A percentile compares a stretch with the other conserved stretches of the same genome.
Evolutionary conservation across 352 stramenopile species (phyloP).

Genomic region (Achlya hypogyna): DNA sequence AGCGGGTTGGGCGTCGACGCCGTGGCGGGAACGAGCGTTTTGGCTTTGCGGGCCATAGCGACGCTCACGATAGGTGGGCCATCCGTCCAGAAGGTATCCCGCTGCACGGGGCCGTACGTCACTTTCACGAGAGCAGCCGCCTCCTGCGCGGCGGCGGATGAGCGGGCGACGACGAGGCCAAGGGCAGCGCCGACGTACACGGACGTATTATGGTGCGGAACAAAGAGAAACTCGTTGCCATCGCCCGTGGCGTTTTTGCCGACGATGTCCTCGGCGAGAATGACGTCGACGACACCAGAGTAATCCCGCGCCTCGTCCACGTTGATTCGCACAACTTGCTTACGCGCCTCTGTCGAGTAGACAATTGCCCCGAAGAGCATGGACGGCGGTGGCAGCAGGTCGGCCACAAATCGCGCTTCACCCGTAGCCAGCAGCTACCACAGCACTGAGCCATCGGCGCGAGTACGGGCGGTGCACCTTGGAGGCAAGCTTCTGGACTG

Average conservation of each 20-base stretch:
- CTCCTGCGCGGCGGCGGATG: conserved; percentile 25
- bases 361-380: conserved; percentile 32
- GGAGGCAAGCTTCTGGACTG: conserved; percentile 31
- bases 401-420: conserved; percentile 35
- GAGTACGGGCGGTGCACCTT: conserved; percentile 4
- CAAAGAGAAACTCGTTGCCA: conserved; percentile 35
- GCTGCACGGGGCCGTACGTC: conserved; percentile 25
- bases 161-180: conserved; percentile 33
- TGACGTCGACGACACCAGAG: conserved; percentile 31
- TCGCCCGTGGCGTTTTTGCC: conserved; percentile 24
- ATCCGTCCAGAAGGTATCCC: conserved; percentile 26
- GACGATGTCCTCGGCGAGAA: conserved; percentile 29
- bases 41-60: conserved; percentile 25
- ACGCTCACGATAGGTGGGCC: conserved; percentile 31
- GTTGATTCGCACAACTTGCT: conserved; percentile 27
- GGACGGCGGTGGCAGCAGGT: conserved; percentile 23
- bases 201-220: conserved; percentile 30
- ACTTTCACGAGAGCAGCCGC: conserved; percentile 26
- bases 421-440: conserved; percentile 29
- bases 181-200: conserved; percentile 33
- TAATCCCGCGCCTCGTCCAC: conserved; percentile 20
- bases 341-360: conserved; percentile 22
- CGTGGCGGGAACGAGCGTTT: conserved; percentile 17
- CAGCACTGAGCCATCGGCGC: no score
- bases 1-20: background rate